Evolutionary conservation across 2,329 filamentous ascomycete genomes (phyloP).

Genomic region (Penicillium palitans): DNA sequence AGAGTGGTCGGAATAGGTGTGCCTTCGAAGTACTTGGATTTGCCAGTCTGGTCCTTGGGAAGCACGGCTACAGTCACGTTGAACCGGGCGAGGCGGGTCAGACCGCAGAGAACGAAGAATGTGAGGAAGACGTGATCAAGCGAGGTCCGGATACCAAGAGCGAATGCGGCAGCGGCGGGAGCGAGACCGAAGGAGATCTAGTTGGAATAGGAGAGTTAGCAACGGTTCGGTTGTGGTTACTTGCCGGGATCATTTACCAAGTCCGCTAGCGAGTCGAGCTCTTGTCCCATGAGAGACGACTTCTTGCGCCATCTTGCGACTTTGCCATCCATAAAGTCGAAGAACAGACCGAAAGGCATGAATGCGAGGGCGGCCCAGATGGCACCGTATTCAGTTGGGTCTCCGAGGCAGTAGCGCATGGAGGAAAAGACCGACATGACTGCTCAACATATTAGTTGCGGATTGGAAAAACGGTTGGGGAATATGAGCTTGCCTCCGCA

Average conservation of each 20-base stretch:
- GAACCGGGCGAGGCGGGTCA: slow-evolving; percentile 92
- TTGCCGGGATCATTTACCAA: slow-evolving; percentile 58
- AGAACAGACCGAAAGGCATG: slow-evolving; percentile 91
- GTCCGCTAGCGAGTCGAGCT: slow-evolving; percentile 93
- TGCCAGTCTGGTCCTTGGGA: slow-evolving; percentile 88
- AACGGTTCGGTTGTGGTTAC: background rate
- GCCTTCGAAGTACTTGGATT: slow-evolving; percentile 94
- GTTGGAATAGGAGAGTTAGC: slow-evolving; percentile 11
- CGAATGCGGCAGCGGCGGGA: slow-evolving; percentile 83
- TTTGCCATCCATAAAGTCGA: slow-evolving; percentile 97
- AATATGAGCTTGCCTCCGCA: slow-evolving; percentile 46
- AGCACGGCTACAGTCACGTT: slow-evolving; percentile 90
- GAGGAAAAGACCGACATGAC: slow-evolving; percentile 96
- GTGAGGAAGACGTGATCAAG: slow-evolving; percentile 77
- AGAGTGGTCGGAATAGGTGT: slow-evolving; percentile 93
- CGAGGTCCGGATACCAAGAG: slow-evolving; percentile 80
- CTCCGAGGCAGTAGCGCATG: slow-evolving; percentile 83
- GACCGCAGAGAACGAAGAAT: slow-evolving; percentile 91
- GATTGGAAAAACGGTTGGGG: slow-evolving; percentile 6
- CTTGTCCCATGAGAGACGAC: slow-evolving; percentile 96
- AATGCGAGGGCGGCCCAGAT: slow-evolving; percentile 82
- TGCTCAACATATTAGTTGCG: slow-evolving; percentile 29
- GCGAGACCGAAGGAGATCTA: slow-evolving; percentile 95
- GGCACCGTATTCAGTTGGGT: slow-evolving; percentile 64
- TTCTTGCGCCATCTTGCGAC: slow-evolving; percentile 96